phyloP scores from a whole-genome alignment of 2,329 filamentous ascomycete genomes.

The Aureobasidium sp. region DNA sequence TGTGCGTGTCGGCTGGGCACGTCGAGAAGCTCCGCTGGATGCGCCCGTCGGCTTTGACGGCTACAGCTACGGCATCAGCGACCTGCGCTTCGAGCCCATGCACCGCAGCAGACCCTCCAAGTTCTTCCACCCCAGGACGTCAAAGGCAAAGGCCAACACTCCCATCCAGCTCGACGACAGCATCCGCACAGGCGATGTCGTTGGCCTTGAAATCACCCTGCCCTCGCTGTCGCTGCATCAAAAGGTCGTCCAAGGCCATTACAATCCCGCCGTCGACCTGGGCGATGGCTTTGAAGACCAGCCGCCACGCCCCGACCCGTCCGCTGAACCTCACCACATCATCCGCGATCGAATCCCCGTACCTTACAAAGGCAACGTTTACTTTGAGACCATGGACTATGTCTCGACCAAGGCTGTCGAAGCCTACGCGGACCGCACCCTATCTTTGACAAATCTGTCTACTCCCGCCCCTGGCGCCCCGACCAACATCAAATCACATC shows the following conservation, averaged over 20 bases:
- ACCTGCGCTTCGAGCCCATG: slow-evolving; percentile 82
- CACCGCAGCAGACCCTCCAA: slow-evolving; percentile 90
- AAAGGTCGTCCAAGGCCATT: slow-evolving; percentile 78
- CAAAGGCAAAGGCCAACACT: slow-evolving; percentile 31
- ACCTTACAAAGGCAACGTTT: slow-evolving; percentile 84
- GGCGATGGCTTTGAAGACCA: slow-evolving; percentile 43
- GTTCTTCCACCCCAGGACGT: slow-evolving; percentile 47
- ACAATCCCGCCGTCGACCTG: slow-evolving; percentile 74
- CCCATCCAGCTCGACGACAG: slow-evolving; percentile 43
- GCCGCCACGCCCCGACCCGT: slow-evolving; percentile 26
- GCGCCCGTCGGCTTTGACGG: slow-evolving; percentile 79
- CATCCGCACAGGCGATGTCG: slow-evolving; percentile 82
- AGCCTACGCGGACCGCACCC: slow-evolving; percentile 43
- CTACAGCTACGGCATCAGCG: slow-evolving; percentile 89
- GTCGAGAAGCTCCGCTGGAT: slow-evolving; percentile 72
- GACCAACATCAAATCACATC: slow-evolving; percentile 45
- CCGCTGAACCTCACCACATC: slow-evolving; percentile 57
- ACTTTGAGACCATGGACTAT: slow-evolving; percentile 89
- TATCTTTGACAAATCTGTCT: slow-evolving; percentile 55
- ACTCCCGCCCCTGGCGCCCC: slow-evolving; percentile 41
- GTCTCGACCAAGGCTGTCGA: slow-evolving; percentile 82
- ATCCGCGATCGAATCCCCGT: slow-evolving; percentile 94
- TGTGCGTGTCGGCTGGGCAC: slow-evolving; percentile 78
- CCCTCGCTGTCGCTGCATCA: slow-evolving; percentile 78
- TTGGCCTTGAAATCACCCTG: slow-evolving; percentile 85